Evolutionary conservation across 2,329 filamentous ascomycete species (phyloP), one percentile per base, ranked within the genome.

Genomic region (Penicillium sp.): DNA sequence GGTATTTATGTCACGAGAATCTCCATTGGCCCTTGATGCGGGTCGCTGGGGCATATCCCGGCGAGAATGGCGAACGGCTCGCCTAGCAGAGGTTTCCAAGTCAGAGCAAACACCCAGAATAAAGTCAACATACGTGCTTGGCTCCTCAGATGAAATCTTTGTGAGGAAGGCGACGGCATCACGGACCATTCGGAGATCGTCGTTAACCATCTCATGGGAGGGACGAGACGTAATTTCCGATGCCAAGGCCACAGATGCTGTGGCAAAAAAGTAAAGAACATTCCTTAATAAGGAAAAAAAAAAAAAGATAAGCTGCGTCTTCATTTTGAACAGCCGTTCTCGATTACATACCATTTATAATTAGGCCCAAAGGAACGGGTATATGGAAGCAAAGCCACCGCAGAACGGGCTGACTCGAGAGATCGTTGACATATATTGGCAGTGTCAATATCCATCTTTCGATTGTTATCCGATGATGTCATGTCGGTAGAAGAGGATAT

Each of bases 51-150:
- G 2, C 19, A 23, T 14, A 23, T 42, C 39, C 11, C n/a, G 25
- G 4, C 25, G 25, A 19, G 21, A 29, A 23, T 52, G 26, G 29
- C 16, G 14, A 21, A 56, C 1, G 4, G 50, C 50, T 29, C 46
- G 29, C 47, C 44, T 51, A 3, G 54, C 58, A 26, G 60, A 57
- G 26, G 7, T 25, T 33, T 60, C 50, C 2, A 62, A 10, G 4
- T 62, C 60, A 10, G 55, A 58, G 48, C 58, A 62, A 14, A 56
- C 16, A 5, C 51, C 37, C n/a, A 63, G 42, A 11, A 63, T 52
- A 27, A 53, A 59, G 19, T 63, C 61, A n/a, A 58, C 52, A 43
- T 55, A 63, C 21, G 61, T 63, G 19, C 54, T 51, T 26, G 59
- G 59, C 31, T 63, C 61, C 26, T 58, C 47, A 3, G 42, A 51